Evolutionary conservation across 129 eudicot genomes (phyloP), one percentile per base, ranked within the genome.

Genomic region (Escallonia rubra): DNA sequence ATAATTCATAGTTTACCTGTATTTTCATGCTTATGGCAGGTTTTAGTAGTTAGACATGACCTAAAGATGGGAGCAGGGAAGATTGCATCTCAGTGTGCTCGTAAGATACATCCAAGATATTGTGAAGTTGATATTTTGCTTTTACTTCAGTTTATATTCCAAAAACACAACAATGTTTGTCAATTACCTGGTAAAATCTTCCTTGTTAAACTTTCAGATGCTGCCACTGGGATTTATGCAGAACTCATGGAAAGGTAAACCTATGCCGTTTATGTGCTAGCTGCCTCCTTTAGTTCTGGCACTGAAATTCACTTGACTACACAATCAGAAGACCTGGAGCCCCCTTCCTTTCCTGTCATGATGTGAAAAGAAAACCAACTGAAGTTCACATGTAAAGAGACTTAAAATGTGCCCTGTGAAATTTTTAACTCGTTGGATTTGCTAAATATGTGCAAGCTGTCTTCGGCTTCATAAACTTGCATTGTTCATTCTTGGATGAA

Each of bases 21-120:
- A 23, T 23, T 23, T 23, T 23, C 34, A 23, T 16, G 62, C 34
- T 59, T 5, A 38, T 77, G 52, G 66, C 81, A 93, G 98, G 98
- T 93, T 66, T 88, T 93, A 23, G 96, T 93, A 51, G 98, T 93
- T 74, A 82, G 98, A 80, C 96, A 89, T 74, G 98, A 93, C 73
- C 85, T 93, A 69, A 93, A 84, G 82, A 93, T 93, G 98, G 98
- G 95, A 70, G 59, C 83, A 41, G 98, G 98, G 72, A 93, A 93
- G 70, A 81, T 93, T 66, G 98, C 96, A 4, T 93, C 98, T 73
- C 98, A 93, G 68, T 93, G 98, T 89, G 98, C 98, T 70, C 98
- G 98, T 93, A 80, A 83, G 96, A 67, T 72, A 15, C 44, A 42
- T 57, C 2, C 46, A 42, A 6, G 48, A 14, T 63, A 52, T 23